Base-by-base conservation (phyloP, 441 rosid genomes). In the Lepidium campestre region DNA sequence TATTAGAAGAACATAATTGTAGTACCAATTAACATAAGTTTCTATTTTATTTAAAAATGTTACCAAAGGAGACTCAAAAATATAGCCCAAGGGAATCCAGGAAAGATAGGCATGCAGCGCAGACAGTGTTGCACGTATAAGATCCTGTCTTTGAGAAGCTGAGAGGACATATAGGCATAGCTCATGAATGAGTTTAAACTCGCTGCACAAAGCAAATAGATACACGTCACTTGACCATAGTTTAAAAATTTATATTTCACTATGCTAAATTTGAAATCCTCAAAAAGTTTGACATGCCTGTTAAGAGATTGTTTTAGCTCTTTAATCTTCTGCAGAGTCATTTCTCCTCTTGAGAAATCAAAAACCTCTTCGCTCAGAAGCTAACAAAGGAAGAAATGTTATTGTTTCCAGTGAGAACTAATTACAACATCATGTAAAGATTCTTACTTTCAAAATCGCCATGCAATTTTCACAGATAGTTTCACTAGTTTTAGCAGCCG, bases 401-500 rank as follows among this genome's bases (percentile, higher is more conserved):
- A 80, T n/a, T 47, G 10, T 62, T 62, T 57, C 20, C 45, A 63
- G 39, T 34, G n/a, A 23, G 29, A 56, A 29, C 45, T 36, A 48
- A 49, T 46, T 57, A 52, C 7, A 46, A 25, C 50, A 57, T 39
- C 44, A 42, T 55, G 48, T 19, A 40, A 49, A 14, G 14, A 25
- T 29, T 42, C 88, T 75, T 78, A 89, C 99, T 85, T 96, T 96
- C 72, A 96, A 77, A 73, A 96, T 96, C 42, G 80, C 85, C 99
- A 96, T 96, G 91, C 97, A 93, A 84, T 96, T 96, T 73, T 93
- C 98, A 60, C 99, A 96, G 67, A 96, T 89, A 25, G 97, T 96
- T 93, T 96, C 99, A 12, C 97, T 96, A 34, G 99, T 89, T 84
- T 89, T 96, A 62, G 99, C 98, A 22, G 99, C 99, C 5, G 98